Evolutionary conservation across 495 filamentous ascomycete genomes (phyloP).

Genomic region (Penicillium angulare): DNA sequence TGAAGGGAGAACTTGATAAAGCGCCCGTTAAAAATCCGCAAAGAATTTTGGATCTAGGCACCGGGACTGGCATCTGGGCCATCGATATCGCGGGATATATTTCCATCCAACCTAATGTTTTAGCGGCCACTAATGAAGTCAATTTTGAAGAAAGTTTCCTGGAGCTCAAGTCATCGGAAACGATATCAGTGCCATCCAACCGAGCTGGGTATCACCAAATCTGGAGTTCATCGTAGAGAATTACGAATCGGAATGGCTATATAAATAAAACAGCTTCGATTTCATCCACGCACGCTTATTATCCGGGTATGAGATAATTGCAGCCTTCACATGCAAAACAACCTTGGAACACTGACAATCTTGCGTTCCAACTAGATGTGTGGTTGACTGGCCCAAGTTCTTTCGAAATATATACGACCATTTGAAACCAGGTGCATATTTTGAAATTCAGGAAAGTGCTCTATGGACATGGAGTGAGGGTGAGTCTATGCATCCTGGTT

Average conservation of each 20-base stretch:
- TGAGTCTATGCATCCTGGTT: constrained; percentile 43
- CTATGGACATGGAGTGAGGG: constrained; percentile 50
- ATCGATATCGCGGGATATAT: constrained; percentile 53
- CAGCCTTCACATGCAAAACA: constrained; percentile 23
- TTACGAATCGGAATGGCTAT: constrained; percentile 30
- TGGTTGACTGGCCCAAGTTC: constrained; percentile 18
- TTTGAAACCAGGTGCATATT: constrained; percentile 63
- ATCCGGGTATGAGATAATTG: constrained; percentile 20
- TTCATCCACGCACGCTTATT: constrained; percentile 22
- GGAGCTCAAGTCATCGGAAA: constrained; percentile 32
- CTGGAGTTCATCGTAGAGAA: constrained; percentile 34
- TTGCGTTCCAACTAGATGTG: constrained; percentile 5
- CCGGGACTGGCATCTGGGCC: constrained; percentile 66
- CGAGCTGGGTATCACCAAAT: constrained; percentile 35
- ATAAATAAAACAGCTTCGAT: constrained; percentile 21
- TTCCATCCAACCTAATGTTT: not conserved
- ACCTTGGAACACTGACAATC: constrained; percentile 1
- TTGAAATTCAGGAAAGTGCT: constrained; percentile 58
- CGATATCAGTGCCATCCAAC: constrained; percentile 54
- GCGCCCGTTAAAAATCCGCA: constrained; percentile 50
- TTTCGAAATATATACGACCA: constrained; percentile 28
- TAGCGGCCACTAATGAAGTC: not conserved
- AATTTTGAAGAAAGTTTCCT: constrained; percentile 15
- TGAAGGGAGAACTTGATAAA: constrained; percentile 50
- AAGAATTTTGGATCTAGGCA: constrained; percentile 60